phyloP scores from a whole-genome alignment of 2,329 filamentous ascomycete species.

The Plenodomus lindquistii region DNA sequence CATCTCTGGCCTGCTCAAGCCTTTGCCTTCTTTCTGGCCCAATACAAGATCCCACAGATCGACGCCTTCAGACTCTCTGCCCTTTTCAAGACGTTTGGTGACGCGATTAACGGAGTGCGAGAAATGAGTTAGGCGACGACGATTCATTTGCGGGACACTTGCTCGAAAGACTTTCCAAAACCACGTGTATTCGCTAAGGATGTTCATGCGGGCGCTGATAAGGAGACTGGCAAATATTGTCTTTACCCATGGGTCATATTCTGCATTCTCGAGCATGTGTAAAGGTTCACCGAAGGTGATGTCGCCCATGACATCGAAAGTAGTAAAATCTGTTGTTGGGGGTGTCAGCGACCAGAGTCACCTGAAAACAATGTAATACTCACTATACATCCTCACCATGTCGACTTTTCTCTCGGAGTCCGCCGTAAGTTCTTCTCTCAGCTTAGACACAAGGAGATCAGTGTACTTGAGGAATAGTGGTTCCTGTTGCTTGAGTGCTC shows the following conservation, averaged over 20 bases:
- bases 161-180: conserved; percentile 8
- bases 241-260: conserved; percentile 25
- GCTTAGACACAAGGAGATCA: conserved; percentile 44
- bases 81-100: conserved; percentile 34
- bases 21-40: conserved; percentile 34
- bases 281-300: conserved; percentile 38
- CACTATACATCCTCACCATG: conserved; percentile 36
- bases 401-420: conserved; percentile 36
- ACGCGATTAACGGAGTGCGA: conserved; percentile 28
- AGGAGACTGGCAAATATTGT: conserved; percentile 33
- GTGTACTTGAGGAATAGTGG: conserved; percentile 47
- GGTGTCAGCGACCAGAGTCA: no score
- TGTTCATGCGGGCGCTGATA: conserved; percentile 1
- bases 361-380: no score
- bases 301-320: conserved; percentile 41
- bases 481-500: conserved; percentile 48
- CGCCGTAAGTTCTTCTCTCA: conserved; percentile 37
- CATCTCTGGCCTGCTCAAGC: conserved; percentile 41
- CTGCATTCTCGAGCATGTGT: conserved; percentile 30
- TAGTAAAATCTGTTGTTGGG: conserved; percentile 24
- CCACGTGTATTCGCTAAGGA: conserved; percentile 15
- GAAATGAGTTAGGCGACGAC: conserved; percentile 21
- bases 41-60: conserved; percentile 50
- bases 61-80: conserved; percentile 22
- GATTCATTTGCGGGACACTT: conserved; percentile 8